A percentile compares a stretch with the other conserved stretches of the same genome.
These are phyloP conservation scores for Aureobasidium sp. DNA, from an alignment of 2,329 filamentous ascomycete genomes.

Conservation along the genomic window DNA sequence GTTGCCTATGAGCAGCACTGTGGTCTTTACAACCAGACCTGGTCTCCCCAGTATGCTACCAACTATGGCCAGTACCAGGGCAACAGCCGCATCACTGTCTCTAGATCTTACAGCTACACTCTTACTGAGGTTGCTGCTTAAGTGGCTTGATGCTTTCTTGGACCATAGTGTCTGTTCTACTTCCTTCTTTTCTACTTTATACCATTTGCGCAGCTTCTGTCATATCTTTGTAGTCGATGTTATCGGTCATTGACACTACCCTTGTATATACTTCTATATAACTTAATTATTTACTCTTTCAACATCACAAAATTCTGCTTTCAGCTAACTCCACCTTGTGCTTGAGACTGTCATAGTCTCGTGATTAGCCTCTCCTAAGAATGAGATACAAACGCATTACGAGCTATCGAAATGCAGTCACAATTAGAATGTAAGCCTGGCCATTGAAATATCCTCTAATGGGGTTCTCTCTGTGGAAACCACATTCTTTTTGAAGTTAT, in stretches of 20 bases:
- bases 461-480: too few species aligned
- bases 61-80: slow-evolving; percentile 17
- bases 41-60: slow-evolving; percentile 17
- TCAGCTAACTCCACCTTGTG: too few species aligned
- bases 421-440: too few species aligned
- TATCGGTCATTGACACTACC: background rate
- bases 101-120: slow-evolving; percentile 13
- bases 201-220: background rate
- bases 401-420: too few species aligned
- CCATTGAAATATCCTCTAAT: too few species aligned
- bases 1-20: slow-evolving; percentile 30
- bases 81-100: slow-evolving; percentile 12
- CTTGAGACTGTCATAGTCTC: too few species aligned
- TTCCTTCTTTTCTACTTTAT: background rate
- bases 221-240: background rate
- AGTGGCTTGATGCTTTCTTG: background rate
- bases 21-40: slow-evolving; percentile 25
- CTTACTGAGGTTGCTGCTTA: slow-evolving; percentile 6
- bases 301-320: too few species aligned
- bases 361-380: too few species aligned
- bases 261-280: background rate
- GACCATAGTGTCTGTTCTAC: background rate
- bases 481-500: too few species aligned
- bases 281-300: background rate
- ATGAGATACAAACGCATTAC: too few species aligned